Conservation (phyloP, 208 protist species). For the Angomonas desouzai region DNA sequence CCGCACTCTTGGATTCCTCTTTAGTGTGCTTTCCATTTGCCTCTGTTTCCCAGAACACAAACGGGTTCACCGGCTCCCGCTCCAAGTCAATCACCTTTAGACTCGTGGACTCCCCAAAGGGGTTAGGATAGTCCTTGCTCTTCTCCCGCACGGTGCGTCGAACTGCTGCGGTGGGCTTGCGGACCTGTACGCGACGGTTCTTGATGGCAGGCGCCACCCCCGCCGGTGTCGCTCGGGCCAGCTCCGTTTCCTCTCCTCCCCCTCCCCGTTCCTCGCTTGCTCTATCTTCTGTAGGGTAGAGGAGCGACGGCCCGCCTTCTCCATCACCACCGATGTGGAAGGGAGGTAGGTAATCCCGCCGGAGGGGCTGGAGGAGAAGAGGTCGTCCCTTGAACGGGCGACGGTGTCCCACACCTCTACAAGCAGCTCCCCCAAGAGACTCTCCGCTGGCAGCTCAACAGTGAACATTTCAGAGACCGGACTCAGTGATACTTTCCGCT, state of each 20-base stretch:
- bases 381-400: slow-evolving; percentile 41
- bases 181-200: slow-evolving; percentile 12
- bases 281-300: slow-evolving; percentile 26
- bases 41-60: slow-evolving; percentile 47
- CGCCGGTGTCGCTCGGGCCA: slow-evolving; percentile 61
- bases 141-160: slow-evolving; percentile 50
- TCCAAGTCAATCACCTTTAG: slow-evolving; percentile 51
- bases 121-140: slow-evolving; percentile 77
- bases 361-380: slow-evolving; percentile 15
- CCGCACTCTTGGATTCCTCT: not conserved
- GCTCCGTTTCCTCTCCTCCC: slow-evolving; percentile 22
- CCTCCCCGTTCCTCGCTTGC: slow-evolving; percentile 37
- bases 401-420: slow-evolving; percentile 60
- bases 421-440: slow-evolving; percentile 43
- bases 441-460: slow-evolving; percentile 41
- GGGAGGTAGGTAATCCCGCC: not conserved
- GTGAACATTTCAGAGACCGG: slow-evolving; percentile 14
- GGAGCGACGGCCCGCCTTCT: not conserved
- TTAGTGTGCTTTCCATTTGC: slow-evolving; percentile 9
- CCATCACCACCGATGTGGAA: slow-evolving; percentile 13
- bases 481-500: not conserved
- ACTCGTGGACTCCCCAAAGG: slow-evolving; percentile 73
- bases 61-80: slow-evolving; percentile 80
- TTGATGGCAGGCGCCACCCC: slow-evolving; percentile 72
- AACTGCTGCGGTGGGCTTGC: not conserved